Conservation (phyloP, 257 asterid genomes). For the Primulina eburnea region DNA sequence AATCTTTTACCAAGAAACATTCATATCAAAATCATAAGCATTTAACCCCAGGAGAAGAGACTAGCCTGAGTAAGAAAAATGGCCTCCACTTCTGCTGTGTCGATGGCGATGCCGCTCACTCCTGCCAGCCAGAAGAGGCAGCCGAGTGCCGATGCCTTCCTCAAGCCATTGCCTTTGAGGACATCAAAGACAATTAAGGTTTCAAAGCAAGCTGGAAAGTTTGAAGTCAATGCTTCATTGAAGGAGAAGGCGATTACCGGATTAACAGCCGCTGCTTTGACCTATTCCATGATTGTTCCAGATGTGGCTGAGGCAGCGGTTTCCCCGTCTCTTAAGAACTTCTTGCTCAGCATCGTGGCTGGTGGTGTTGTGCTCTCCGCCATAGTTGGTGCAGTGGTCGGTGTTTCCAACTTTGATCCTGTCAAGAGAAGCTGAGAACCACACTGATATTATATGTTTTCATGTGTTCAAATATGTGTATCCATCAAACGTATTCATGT, state of each 20-base stretch:
- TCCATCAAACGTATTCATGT: constrained; percentile 30
- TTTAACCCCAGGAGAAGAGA: constrained; percentile 15
- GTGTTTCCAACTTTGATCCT: constrained; percentile 84
- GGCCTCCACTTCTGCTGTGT: constrained; percentile 73
- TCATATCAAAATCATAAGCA: constrained; percentile 21
- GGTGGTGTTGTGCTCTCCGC: constrained; percentile 74
- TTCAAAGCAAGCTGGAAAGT: constrained; percentile 41
- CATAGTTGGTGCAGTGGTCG: constrained; percentile 59
- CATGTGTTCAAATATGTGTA: constrained; percentile 31
- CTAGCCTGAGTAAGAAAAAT: constrained; percentile 32
- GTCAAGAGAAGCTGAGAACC: constrained; percentile 64
- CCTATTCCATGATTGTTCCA: constrained; percentile 68
- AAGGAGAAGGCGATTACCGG: constrained; percentile 79
- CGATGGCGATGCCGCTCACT: constrained; percentile 60
- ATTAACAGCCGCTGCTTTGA: constrained; percentile 72
- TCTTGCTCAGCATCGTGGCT: constrained; percentile 75
- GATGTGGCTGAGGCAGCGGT: constrained; percentile 79
- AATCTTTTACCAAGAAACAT: constrained; percentile 17
- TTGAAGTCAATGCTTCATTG: constrained; percentile 60
- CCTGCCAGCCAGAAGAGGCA: constrained; percentile 45
- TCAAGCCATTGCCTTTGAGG: constrained; percentile 53
- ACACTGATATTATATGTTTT: constrained; percentile 5
- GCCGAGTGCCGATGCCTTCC: constrained; percentile 39
- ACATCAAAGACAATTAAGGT: constrained; percentile 33
- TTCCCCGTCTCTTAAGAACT: constrained; percentile 82